phyloP scores from a whole-genome alignment of 352 stramenopile species.

The Phytophthora cryptogea region DNA sequence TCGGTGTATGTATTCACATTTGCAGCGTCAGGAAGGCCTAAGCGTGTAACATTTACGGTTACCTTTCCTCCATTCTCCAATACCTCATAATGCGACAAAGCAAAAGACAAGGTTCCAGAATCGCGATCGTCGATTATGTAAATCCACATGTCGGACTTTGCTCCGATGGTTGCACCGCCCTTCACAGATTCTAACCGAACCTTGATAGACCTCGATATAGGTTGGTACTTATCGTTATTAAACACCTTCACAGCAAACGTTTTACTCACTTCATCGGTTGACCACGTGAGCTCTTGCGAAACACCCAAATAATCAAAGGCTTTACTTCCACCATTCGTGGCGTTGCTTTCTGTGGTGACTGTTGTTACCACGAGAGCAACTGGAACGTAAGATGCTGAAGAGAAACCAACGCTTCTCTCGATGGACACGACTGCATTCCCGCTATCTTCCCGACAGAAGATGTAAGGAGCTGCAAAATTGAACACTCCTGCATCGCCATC shows the following conservation, averaged over 20 bases:
- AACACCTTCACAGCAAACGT: slow-evolving; percentile 68
- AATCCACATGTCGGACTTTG: slow-evolving; percentile 54
- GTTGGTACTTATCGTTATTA: slow-evolving; percentile 73
- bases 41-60: slow-evolving; percentile 53
- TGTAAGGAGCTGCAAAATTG: slow-evolving; percentile 53
- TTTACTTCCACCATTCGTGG: slow-evolving; percentile 58
- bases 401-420: slow-evolving; percentile 49
- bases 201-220: slow-evolving; percentile 50
- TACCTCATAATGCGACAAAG: slow-evolving; percentile 58
- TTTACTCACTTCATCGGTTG: slow-evolving; percentile 55
- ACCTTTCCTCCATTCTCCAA: slow-evolving; percentile 53
- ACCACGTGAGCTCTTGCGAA: slow-evolving; percentile 58
- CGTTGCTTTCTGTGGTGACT: slow-evolving; percentile 53
- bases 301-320: slow-evolving; percentile 68
- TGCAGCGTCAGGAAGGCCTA: slow-evolving; percentile 45
- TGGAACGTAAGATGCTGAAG: slow-evolving; percentile 62
- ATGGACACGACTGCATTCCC: slow-evolving; percentile 61
- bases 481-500: slow-evolving; percentile 69
- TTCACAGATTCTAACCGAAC: slow-evolving; percentile 52
- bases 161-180: slow-evolving; percentile 59
- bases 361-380: slow-evolving; percentile 59
- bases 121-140: slow-evolving; percentile 82
- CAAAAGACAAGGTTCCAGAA: slow-evolving; percentile 70
- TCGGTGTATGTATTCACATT: slow-evolving; percentile 69
- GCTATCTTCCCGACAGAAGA: slow-evolving; percentile 74